Conservation (phyloP, 1,284 basidiomycete genomes). For the Tilletia caries region DNA sequence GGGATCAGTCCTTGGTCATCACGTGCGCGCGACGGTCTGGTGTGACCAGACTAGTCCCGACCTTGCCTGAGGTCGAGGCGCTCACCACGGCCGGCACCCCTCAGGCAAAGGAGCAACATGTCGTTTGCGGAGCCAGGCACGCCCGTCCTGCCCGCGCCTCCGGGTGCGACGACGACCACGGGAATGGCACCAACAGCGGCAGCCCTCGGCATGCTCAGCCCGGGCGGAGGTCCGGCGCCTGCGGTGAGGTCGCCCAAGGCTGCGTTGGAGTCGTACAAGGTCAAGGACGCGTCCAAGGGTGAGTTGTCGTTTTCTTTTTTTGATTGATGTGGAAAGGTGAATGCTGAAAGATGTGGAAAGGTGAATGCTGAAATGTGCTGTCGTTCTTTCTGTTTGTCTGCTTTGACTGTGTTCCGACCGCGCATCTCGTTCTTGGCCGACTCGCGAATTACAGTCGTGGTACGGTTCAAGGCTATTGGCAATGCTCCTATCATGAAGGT, state of each 20-base stretch:
- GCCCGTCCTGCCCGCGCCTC: background rate
- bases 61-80: no score
- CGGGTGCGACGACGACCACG: background rate
- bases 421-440: background rate
- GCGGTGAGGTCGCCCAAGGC: background rate
- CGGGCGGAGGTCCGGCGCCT: background rate
- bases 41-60: no score
- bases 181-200: background rate
- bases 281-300: slow-evolving; percentile 47
- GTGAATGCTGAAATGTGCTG: no score
- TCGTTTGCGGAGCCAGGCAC: background rate
- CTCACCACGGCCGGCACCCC: no score
- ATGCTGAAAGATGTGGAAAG: no score
- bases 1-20: no score
- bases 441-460: slow-evolving; percentile 67
- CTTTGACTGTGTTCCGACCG: background rate
- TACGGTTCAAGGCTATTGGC: slow-evolving; percentile 96
- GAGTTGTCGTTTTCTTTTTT: background rate
- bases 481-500: slow-evolving; percentile 94
- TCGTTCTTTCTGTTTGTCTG: background rate
- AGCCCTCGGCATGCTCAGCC: background rate
- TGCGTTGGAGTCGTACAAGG: slow-evolving; percentile 47
- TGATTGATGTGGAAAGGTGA: background rate
- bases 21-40: no score
- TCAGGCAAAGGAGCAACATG: background rate